Conservation (phyloP, 75 land plant genomes). For the Isoetes taiwanensis region DNA sequence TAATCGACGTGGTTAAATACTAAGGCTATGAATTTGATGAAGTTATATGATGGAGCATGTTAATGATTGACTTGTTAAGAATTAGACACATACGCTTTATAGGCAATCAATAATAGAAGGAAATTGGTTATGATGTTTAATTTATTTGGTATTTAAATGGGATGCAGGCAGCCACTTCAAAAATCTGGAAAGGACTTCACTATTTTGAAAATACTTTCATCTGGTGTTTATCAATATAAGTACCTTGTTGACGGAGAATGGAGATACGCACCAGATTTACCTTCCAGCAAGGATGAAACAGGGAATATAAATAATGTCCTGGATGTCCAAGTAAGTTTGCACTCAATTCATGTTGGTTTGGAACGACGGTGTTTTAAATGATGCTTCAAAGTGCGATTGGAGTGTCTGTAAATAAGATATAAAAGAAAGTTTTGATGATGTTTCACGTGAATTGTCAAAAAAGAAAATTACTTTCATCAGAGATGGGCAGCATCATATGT, state of each 20-base stretch:
- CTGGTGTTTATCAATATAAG: conserved; percentile 11
- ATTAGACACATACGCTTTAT: too few relatives aligned
- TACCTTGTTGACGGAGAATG: conserved; percentile 9
- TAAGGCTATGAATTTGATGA: not conserved
- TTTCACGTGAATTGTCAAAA: not conserved
- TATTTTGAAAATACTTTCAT: conserved; percentile 7
- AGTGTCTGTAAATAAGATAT: not conserved
- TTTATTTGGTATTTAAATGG: not conserved
- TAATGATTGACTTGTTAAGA: too few relatives aligned
- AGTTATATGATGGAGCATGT: not conserved
- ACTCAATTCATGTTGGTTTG: too few relatives aligned
- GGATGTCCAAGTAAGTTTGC: not conserved
- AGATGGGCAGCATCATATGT: not conserved
- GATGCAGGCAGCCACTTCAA: conserved; percentile 9
- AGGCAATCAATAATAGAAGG: too few relatives aligned
- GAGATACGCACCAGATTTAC: conserved; percentile 11
- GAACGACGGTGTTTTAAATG: too few relatives aligned
- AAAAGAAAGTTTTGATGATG: not conserved
- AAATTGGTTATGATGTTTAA: not conserved
- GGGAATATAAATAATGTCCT: not conserved
- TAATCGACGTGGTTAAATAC: not conserved
- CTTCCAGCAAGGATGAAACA: conserved; percentile 5
- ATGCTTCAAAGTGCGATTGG: not conserved
- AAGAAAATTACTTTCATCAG: not conserved
- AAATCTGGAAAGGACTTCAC: conserved; percentile 16